phyloP scores from a whole-genome alignment of 106 monocot genomes.

The Platanthera zijinensis region DNA sequence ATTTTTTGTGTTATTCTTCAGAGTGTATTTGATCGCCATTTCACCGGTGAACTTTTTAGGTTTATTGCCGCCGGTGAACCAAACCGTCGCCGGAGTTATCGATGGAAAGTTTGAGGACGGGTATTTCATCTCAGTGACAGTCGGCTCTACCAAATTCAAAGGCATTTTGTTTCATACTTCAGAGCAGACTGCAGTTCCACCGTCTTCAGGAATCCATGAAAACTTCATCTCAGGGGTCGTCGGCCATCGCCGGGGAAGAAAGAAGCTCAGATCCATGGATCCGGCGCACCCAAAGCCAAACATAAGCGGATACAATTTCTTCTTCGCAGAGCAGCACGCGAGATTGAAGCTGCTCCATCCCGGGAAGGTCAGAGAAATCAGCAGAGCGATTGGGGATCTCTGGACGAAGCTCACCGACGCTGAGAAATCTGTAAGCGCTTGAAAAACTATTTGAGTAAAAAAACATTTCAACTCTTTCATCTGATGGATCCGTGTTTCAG shows the following conservation, averaged over 20 bases:
- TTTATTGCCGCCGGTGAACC: constrained; percentile 10
- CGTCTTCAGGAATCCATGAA: neutral
- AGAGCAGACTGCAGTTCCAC: constrained; percentile 19
- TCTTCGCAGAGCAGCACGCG: constrained; percentile 88
- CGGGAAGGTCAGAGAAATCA: constrained; percentile 77
- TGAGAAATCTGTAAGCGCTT: constrained; percentile 75
- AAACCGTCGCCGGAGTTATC: constrained; percentile 52
- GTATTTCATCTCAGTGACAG: constrained; percentile 58
- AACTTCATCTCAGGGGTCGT: constrained; percentile 6
- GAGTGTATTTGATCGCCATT: neutral
- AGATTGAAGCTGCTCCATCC: constrained; percentile 62
- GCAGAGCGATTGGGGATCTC: constrained; percentile 72
- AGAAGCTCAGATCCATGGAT: constrained; percentile 61
- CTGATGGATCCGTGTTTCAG: constrained; percentile 16
- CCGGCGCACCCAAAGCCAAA: constrained; percentile 88
- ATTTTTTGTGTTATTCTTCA: too few relatives aligned
- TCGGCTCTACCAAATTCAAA: constrained; percentile 43
- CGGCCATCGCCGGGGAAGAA: constrained; percentile 45
- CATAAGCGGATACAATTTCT: constrained; percentile 92
- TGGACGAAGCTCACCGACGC: constrained; percentile 73
- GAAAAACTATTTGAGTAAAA: neutral
- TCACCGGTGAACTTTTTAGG: constrained; percentile 11
- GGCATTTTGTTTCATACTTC: constrained; percentile 54
- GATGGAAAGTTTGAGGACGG: constrained; percentile 92
- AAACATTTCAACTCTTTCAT: neutral